Conservation (phyloP, 768 basidiomycete species). For the Strobilomyces dryophilus region DNA sequence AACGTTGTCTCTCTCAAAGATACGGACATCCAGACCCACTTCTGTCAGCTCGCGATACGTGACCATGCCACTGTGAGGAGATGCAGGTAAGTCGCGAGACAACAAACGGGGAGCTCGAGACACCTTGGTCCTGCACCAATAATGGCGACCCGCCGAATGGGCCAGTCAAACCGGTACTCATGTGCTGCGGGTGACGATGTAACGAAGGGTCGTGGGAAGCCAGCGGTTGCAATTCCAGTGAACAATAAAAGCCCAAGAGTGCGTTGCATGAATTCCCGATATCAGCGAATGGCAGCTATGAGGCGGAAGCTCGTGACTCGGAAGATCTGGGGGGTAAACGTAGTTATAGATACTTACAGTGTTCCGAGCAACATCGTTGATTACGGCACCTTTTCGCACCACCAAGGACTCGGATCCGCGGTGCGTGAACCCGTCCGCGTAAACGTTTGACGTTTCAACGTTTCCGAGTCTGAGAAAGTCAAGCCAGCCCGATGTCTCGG, state of each 20-base stretch:
- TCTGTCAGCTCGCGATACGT: constrained; percentile 13
- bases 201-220: constrained; percentile 1
- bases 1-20: constrained; percentile 15
- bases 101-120: not conserved
- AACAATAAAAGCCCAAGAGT: not conserved
- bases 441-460: too few relatives aligned
- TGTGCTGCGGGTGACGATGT: not conserved
- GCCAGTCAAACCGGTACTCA: constrained; percentile 12
- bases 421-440: too few relatives aligned
- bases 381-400: too few relatives aligned
- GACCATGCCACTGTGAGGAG: constrained; percentile 9
- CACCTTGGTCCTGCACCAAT: constrained; percentile 18
- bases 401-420: too few relatives aligned
- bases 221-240: not conserved
- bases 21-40: constrained; percentile 14
- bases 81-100: not conserved
- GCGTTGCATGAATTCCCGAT: too few relatives aligned
- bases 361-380: too few relatives aligned
- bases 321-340: too few relatives aligned
- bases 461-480: too few relatives aligned
- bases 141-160: constrained; percentile 11
- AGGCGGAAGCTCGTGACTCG: too few relatives aligned
- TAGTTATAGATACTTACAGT: too few relatives aligned
- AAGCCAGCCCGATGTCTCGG: too few relatives aligned
- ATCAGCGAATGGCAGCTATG: too few relatives aligned